Evolutionary conservation across 495 filamentous ascomycete genomes (phyloP).

Genomic region (Darksidea phi): DNA sequence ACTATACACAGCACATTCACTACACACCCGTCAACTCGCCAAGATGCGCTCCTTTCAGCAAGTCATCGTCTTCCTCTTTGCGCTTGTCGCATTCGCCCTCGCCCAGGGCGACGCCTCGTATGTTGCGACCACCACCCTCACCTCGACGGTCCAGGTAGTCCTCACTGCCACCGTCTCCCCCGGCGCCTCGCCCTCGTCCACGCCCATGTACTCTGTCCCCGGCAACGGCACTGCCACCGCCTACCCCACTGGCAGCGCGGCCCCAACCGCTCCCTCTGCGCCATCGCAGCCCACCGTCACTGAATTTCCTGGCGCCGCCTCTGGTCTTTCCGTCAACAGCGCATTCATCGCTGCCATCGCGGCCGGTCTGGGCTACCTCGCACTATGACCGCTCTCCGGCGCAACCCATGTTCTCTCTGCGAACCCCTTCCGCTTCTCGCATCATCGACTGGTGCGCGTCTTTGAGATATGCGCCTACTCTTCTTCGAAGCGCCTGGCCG

Average conservation of each 20-base stretch:
- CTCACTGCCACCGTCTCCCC: constrained; percentile 32
- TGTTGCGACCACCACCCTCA: constrained; percentile 33
- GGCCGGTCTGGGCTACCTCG: constrained; percentile 26
- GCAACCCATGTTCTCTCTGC: constrained; percentile 9
- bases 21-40: not conserved
- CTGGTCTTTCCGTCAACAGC: constrained; percentile 25
- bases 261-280: constrained; percentile 3
- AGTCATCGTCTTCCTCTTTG: constrained; percentile 26
- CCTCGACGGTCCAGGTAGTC: constrained; percentile 34
- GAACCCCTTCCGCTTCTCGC: constrained; percentile 15
- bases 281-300: constrained; percentile 9
- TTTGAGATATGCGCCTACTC: not conserved
- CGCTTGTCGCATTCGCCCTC: constrained; percentile 28
- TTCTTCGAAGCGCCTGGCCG: constrained; percentile 2
- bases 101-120: constrained; percentile 19
- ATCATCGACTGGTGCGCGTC: constrained; percentile 29
- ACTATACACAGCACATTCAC: constrained; percentile 11
- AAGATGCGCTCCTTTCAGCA: constrained; percentile 30
- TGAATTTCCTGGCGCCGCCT: constrained; percentile 29
- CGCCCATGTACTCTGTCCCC: constrained; percentile 6
- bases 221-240: constrained; percentile 7
- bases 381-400: constrained; percentile 25
- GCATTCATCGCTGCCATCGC: constrained; percentile 26
- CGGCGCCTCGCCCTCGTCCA: constrained; percentile 10
- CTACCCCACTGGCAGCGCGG: constrained; percentile 4